Evolutionary conservation across 495 filamentous ascomycete species (phyloP).

Genomic region (Lindgomyces ingoldianus): DNA sequence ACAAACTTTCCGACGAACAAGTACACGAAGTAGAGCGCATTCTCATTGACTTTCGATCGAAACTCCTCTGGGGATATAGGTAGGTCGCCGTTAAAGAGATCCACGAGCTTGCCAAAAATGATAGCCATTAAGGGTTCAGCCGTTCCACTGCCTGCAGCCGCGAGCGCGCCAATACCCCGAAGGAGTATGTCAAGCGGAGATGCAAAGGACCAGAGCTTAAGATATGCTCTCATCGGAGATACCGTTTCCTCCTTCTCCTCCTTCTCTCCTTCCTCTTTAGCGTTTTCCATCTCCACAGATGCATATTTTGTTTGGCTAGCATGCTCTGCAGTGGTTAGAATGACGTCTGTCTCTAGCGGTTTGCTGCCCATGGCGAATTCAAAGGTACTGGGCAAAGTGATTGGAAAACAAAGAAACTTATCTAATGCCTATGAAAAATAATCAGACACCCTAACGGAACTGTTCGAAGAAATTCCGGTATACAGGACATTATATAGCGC

Average conservation of each 20-base stretch:
- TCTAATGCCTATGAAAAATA: not conserved
- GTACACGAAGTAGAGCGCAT: conserved; percentile 44
- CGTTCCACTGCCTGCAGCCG: conserved; percentile 12
- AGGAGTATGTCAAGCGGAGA: conserved; percentile 7
- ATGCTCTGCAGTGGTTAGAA: not conserved
- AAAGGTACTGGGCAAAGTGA: too few relatives aligned
- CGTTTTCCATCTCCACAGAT: not conserved
- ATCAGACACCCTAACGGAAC: not conserved
- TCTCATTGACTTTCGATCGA: conserved; percentile 10
- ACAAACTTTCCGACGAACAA: conserved; percentile 45
- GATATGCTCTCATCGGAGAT: conserved; percentile 9
- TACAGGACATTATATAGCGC: not conserved
- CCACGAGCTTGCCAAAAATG: conserved; percentile 22
- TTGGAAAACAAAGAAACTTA: not conserved
- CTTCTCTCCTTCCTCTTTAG: not conserved
- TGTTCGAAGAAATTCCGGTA: not conserved
- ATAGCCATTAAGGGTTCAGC: conserved; percentile 20
- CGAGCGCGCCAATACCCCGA: not conserved
- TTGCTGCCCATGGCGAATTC: too few relatives aligned
- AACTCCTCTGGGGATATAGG: conserved; percentile 10
- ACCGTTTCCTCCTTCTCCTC: not conserved
- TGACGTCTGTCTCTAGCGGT: not conserved
- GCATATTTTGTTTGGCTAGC: not conserved
- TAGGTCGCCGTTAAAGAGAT: conserved; percentile 9
- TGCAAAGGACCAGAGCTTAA: conserved; percentile 20